Evolutionary conservation across 73 alveolate species (phyloP), one percentile per base, ranked within the genome.

Genomic region (Tetrahymena elliotti): DNA sequence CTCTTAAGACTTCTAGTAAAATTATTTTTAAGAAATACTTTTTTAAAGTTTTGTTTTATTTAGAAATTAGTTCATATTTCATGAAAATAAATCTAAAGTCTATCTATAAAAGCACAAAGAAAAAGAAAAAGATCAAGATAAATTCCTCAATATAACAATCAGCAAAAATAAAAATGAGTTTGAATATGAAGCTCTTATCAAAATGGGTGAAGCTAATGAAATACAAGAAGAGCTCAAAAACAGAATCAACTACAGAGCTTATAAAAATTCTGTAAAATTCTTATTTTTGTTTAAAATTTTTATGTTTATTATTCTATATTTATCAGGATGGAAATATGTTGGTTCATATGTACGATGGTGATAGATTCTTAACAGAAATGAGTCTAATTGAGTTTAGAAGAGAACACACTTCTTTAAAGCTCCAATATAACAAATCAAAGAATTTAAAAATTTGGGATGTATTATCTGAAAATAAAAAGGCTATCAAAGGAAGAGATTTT

Each of bases 141-240:
- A 94, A 16, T 84, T 94, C 33, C 39, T 94, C 1, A 84, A 94
- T 52, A 84, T 94, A 20, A 94, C 96, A 2, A 94, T 94, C 0
- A 84, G 93, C 84, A 94, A 94, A 38, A 94, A 94, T 35, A 84
- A 94, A 83, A 94, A 94, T 52, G 96, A 94, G 68, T 82, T 41
- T 84, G 96, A 94, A 35, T 94, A 94, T 94, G 96, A 94, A 47
- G 93, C 93, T 92, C 93, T 88, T 11, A 94, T 94, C 6, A 94
- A 94, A 53, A 94, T 94, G 95, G 96, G 96, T 33, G 96, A 94
- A 33, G 96, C 96, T 9, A 94, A 94, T 84, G 96, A 94, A 94
- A 38, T 94, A 33, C 83, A 94, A 84, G 38, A 94, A 52, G 68
- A 84, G 52, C 53, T 94, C 11, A 94, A 94, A 27, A 94, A 92